Evolutionary conservation across 1,284 basidiomycete genomes (phyloP).

Genomic region (Melampsora larici-populina): DNA sequence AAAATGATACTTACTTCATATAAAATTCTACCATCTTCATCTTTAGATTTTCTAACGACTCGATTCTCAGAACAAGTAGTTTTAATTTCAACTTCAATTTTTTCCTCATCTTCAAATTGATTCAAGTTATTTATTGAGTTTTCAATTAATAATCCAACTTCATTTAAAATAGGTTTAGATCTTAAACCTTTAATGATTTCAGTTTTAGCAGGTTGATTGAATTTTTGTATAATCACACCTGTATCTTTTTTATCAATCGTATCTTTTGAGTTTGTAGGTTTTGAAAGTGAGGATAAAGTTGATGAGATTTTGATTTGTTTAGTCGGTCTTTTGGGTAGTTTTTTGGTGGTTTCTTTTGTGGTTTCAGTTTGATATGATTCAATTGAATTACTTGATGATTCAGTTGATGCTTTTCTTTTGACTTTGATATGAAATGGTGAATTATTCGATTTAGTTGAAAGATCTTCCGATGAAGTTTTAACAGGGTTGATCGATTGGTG

Average conservation of each 20-base stretch:
- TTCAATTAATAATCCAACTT: neutral
- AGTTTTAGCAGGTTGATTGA: neutral
- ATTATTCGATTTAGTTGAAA: too few relatives aligned
- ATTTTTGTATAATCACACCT: neutral
- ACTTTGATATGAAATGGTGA: neutral
- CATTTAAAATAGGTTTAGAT: neutral
- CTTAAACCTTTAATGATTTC: neutral
- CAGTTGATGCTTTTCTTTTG: neutral
- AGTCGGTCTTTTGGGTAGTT: neutral
- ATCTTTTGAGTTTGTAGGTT: neutral
- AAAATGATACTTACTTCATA: constrained; percentile 10
- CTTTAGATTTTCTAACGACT: constrained; percentile 10
- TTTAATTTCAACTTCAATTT: neutral
- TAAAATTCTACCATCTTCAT: constrained; percentile 1
- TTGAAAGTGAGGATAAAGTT: neutral
- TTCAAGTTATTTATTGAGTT: neutral
- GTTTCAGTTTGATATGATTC: neutral
- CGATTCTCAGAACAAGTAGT: constrained; percentile 23
- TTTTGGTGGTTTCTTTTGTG: neutral
- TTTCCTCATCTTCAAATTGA: neutral
- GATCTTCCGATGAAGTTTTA: too few relatives aligned
- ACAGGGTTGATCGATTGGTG: too few relatives aligned
- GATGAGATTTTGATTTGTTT: neutral
- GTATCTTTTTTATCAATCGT: neutral
- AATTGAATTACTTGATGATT: neutral